Evolutionary conservation across 306 rosid genomes (phyloP), one percentile per base, ranked within the genome.

Genomic region (Styphnolobium japonicum): DNA sequence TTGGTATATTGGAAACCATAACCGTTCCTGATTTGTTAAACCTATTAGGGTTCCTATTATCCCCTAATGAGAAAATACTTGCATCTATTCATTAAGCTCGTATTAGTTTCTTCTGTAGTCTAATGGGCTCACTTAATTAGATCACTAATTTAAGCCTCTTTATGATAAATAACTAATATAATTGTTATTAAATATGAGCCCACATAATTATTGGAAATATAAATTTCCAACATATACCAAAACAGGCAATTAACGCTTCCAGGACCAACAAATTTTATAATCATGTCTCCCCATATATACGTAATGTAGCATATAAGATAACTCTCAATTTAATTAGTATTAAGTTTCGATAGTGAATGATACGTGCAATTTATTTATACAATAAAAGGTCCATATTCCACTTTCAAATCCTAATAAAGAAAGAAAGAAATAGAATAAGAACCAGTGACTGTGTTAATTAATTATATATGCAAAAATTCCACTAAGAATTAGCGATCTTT

Each of bases 201-300:
- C n/a, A n/a, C n/a, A n/a, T n/a, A n/a, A n/a, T n/a, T n/a, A n/a
- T n/a, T n/a, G n/a, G n/a, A n/a, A n/a, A n/a, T n/a, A n/a, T n/a
- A n/a, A n/a, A n/a, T n/a, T n/a, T n/a, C n/a, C 39, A 67, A 67
- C 71, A 19, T 55, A 29, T 56, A 34, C 86, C 78, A 53, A 52
- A 77, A 81, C 49, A 8, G 73, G 81, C 76, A 73, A 51, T 19
- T 12, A 18, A 65, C 12, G 67, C 75, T 67, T 78, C 18, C 36
- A 3, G 10, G 10, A 15, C 72, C 60, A 78, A 56, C 49, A 60
- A 77, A 77, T 33, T 62, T 36, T 43, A 52, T 72, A 60, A 73
- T 78, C 79, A 10, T 19, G 75, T 42, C 66, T 60, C 83, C 73
- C 15, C 40, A 10, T 49, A 21, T 14, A 43, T 43, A 21, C 12